Evolutionary conservation across 1,284 basidiomycete genomes (phyloP).

Genomic region (Microbotryum intermedium): DNA sequence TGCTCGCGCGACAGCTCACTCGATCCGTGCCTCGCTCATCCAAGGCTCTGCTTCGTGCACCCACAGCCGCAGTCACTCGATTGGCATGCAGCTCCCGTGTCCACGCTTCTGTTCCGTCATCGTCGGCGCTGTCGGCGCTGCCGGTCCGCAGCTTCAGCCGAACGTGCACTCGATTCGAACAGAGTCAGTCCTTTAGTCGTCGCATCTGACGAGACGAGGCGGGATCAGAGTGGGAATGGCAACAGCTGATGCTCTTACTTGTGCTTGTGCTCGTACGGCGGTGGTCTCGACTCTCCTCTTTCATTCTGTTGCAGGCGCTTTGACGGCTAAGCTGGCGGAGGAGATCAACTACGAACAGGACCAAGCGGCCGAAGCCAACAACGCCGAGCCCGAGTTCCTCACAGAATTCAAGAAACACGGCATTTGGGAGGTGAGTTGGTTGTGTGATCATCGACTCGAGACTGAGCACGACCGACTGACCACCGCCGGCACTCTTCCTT

Average conservation of each 20-base stretch:
- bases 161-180: neutral
- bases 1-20: neutral
- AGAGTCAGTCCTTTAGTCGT: neutral
- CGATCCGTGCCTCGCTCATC: neutral
- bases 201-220: neutral
- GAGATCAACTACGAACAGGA: constrained; percentile 82
- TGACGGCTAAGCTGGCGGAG: constrained; percentile 66
- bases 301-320: constrained; percentile 41
- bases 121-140: neutral
- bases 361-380: constrained; percentile 39
- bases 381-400: constrained; percentile 61
- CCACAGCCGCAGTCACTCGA: neutral
- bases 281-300: neutral
- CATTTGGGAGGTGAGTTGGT: constrained; percentile 60
- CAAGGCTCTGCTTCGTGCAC: neutral
- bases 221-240: no score
- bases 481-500: neutral
- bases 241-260: no score
- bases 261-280: neutral
- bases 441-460: no score
- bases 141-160: neutral
- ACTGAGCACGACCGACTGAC: neutral
- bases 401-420: constrained; percentile 63
- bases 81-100: no score
- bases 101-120: neutral